Base-by-base conservation (phyloP, 257 asterid genomes). In the Solanum bulbocastanum region DNA sequence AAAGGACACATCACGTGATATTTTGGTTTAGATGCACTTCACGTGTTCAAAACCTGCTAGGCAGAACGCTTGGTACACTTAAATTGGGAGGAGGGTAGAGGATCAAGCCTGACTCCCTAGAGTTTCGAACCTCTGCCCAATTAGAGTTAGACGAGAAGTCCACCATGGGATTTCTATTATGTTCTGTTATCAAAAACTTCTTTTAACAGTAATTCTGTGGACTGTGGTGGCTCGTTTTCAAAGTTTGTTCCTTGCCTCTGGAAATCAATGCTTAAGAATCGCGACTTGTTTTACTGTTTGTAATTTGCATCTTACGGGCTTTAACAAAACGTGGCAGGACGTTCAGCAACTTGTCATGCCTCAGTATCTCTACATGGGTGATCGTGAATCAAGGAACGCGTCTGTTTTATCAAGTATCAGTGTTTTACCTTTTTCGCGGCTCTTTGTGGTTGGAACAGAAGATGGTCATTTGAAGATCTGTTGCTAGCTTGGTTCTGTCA, bases 391-490 rank as follows among this genome's bases (percentile, higher is more conserved):
- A 27, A 96, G 91, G 94, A 97, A 93, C 93, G 78, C 88, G 94
- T 94, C 98, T 71, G 90, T 87, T 71, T 88, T 96, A 86, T 96
- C 98, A 78, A 94, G 98, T 83, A 96, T 96, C 83, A 89, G 90
- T 72, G 92, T 96, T 85, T 90, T 97, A 71, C 99, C 98, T 1
- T 95, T 91, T 87, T 97, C 98, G 10, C 92, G 98, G 66, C 96
- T 97, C 87, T 96, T 95, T 90, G 95, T 97, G 30, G 94, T 96
- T n/a, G 98, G 99, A 82, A 96, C 98, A 7, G 99, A 97, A 86
- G 98, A 95, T 72, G 99, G 98, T 89, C 92, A 92, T 86, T 87
- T 97, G 91, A 95, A 90, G 86, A 94, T 96, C 58, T 97, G 98
- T 90, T 90, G 94, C 85, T 96, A 95, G 40, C 39, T 32, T 69